These are phyloP conservation scores for Coriaria nepalensis DNA, from an alignment of 306 rosid genomes.

Conservation along the genomic window DNA sequence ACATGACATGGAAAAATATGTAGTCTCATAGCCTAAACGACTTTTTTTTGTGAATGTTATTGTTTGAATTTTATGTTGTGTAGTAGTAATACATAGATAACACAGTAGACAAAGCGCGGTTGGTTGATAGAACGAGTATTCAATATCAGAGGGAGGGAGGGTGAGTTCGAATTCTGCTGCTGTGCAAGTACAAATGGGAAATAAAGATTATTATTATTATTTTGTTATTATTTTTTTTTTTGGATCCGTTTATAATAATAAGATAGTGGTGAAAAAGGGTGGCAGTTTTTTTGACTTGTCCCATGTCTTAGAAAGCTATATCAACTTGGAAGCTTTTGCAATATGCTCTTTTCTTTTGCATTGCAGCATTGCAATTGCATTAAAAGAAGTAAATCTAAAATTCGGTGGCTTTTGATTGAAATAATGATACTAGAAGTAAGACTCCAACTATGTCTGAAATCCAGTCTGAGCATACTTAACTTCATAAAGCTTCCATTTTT, in stretches of 20 bases:
- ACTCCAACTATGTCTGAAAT: conserved; percentile 19
- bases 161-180: background rate
- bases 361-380: conserved; percentile 32
- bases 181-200: conserved; percentile 12
- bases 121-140: too few species aligned
- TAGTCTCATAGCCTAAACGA: too few species aligned
- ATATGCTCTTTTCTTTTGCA: conserved; percentile 41
- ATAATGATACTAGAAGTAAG: too few species aligned
- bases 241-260: too few species aligned
- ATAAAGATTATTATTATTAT: background rate
- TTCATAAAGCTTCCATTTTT: background rate
- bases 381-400: conserved; percentile 41
- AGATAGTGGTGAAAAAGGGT: conserved; percentile 13
- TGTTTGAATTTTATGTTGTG: too few species aligned
- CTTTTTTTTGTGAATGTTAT: too few species aligned
- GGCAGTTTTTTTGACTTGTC: conserved; percentile 25
- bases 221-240: too few species aligned
- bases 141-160: too few species aligned
- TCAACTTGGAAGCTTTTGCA: conserved; percentile 43
- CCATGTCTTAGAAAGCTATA: conserved; percentile 30
- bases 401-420: conserved; percentile 41
- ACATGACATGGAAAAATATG: too few species aligned
- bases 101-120: too few species aligned
- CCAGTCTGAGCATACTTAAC: too few species aligned
- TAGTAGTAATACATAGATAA: too few species aligned